Conservation (phyloP, 257 asterid genomes). For the Gynochthodes officinalis region DNA sequence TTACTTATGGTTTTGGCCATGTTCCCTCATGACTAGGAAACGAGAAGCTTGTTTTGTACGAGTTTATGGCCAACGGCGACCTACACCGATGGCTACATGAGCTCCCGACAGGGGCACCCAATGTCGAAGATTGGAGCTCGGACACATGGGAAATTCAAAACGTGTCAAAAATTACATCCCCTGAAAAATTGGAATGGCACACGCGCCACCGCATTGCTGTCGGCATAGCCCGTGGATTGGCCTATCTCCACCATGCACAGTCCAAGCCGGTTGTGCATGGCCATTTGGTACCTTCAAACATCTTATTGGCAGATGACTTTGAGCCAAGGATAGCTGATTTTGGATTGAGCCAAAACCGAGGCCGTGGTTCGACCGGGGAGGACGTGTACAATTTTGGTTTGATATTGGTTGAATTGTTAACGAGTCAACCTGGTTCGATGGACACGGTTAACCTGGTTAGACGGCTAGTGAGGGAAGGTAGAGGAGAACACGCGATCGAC, state of each 20-base stretch:
- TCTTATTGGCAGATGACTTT: conserved; percentile 67
- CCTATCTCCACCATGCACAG: conserved; percentile 86
- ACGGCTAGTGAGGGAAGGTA: conserved; percentile 55
- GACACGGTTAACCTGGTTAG: conserved; percentile 55
- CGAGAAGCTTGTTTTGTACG: conserved; percentile 72
- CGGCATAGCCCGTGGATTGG: conserved; percentile 94
- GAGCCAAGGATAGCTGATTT: conserved; percentile 79
- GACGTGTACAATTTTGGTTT: conserved; percentile 82
- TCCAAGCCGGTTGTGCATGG: conserved; percentile 89
- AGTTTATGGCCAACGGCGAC: conserved; percentile 91
- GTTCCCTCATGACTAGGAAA: conserved; percentile 46
- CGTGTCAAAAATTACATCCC: conserved; percentile 32
- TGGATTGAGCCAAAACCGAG: conserved; percentile 40
- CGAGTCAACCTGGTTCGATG: conserved; percentile 40
- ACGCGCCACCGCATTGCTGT: conserved; percentile 97
- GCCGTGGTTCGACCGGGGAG: conserved; percentile 40
- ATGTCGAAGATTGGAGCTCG: conserved; percentile 88
- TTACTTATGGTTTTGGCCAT: not conserved
- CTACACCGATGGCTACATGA: conserved; percentile 92
- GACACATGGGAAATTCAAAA: conserved; percentile 85
- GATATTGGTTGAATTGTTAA: conserved; percentile 64
- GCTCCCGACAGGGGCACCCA: conserved; percentile 69
- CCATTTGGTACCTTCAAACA: conserved; percentile 54
- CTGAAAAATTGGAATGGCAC: conserved; percentile 77
- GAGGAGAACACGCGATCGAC: conserved; percentile 58